Evolutionary conservation across 768 basidiomycete species (phyloP).

Genomic region (Sutorius australiensis): DNA sequence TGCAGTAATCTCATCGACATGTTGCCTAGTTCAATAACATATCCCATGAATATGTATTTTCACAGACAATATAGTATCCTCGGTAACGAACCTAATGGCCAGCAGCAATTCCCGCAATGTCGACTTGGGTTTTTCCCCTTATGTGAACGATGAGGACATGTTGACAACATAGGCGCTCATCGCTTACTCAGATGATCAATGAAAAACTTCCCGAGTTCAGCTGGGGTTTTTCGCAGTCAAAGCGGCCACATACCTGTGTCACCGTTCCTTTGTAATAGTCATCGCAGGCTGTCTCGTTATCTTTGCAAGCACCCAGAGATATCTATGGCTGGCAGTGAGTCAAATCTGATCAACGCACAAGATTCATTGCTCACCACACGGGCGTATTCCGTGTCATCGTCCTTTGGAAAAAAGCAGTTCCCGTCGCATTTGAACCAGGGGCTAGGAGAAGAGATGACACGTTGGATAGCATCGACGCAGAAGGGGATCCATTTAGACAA

Average conservation of each 20-base stretch:
- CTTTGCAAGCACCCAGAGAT: slow-evolving; percentile 29
- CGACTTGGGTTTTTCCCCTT: slow-evolving; percentile 20
- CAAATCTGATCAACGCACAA: background rate
- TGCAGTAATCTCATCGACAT: slow-evolving; percentile 16
- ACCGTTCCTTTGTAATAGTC: slow-evolving; percentile 15
- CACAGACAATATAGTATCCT: background rate
- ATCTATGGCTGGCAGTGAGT: slow-evolving; percentile 15
- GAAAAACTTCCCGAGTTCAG: slow-evolving; percentile 24
- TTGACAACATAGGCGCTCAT: background rate
- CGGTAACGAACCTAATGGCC: slow-evolving; percentile 21
- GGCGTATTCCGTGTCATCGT: slow-evolving; percentile 8
- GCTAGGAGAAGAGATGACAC: slow-evolving; percentile 24
- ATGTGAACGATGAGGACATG: background rate
- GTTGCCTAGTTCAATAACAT: slow-evolving; percentile 5
- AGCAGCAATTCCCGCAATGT: slow-evolving; percentile 22
- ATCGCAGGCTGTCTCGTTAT: slow-evolving; percentile 24
- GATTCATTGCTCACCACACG: slow-evolving; percentile 21
- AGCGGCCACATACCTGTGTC: slow-evolving; percentile 14
- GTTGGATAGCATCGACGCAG: background rate
- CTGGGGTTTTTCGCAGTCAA: background rate
- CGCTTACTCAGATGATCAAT: slow-evolving; percentile 26
- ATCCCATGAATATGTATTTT: background rate
- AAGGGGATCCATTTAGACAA: slow-evolving; percentile 13
- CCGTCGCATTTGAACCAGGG: slow-evolving; percentile 20
- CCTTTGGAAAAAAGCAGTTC: slow-evolving; percentile 3